These are phyloP conservation scores for Lathyrus oleraceus DNA, from an alignment of 306 rosid genomes.

Conservation along the genomic window DNA sequence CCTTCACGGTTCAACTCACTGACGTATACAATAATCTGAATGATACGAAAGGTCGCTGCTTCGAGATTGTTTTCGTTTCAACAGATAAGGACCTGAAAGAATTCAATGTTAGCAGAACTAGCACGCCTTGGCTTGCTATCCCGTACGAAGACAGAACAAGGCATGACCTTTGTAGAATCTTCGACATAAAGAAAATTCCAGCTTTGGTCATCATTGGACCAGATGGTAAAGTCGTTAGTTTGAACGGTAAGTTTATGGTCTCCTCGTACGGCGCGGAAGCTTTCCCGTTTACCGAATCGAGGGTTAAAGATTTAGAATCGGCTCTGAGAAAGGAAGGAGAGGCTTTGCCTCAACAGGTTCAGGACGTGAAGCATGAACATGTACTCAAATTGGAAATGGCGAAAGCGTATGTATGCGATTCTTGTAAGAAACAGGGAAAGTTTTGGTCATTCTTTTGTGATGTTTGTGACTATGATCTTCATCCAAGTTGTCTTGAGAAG, in stretches of 20 bases:
- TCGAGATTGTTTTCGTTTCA: slow-evolving; percentile 74
- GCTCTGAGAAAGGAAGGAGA: slow-evolving; percentile 76
- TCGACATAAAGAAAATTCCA: slow-evolving; percentile 68
- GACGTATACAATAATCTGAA: slow-evolving; percentile 63
- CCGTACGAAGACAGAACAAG: slow-evolving; percentile 73
- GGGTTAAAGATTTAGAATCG: slow-evolving; percentile 64
- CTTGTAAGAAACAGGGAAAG: slow-evolving; percentile 64
- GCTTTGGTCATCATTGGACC: slow-evolving; percentile 71
- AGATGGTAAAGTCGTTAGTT: slow-evolving; percentile 61
- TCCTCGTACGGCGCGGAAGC: slow-evolving; percentile 79
- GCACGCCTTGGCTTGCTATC: slow-evolving; percentile 85
- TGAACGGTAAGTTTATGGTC: slow-evolving; percentile 61
- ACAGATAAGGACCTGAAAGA: slow-evolving; percentile 74
- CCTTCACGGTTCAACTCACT: slow-evolving; percentile 67
- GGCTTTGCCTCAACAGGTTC: slow-evolving; percentile 68
- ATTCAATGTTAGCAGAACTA: slow-evolving; percentile 52
- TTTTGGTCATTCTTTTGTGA: slow-evolving; percentile 93
- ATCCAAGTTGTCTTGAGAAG: slow-evolving; percentile 70
- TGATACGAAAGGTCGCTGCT: slow-evolving; percentile 36
- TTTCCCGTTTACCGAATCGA: slow-evolving; percentile 74
- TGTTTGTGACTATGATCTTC: slow-evolving; percentile 89
- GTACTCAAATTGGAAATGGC: slow-evolving; percentile 78
- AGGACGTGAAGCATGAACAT: slow-evolving; percentile 86
- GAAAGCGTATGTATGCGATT: slow-evolving; percentile 84
- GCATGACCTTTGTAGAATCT: slow-evolving; percentile 77